Percentiles rank a stretch among this genome's conserved stretches.
These are phyloP conservation scores for Nasturtium officinale DNA, from an alignment of 345 rosid species.

Conservation along the genomic window DNA sequence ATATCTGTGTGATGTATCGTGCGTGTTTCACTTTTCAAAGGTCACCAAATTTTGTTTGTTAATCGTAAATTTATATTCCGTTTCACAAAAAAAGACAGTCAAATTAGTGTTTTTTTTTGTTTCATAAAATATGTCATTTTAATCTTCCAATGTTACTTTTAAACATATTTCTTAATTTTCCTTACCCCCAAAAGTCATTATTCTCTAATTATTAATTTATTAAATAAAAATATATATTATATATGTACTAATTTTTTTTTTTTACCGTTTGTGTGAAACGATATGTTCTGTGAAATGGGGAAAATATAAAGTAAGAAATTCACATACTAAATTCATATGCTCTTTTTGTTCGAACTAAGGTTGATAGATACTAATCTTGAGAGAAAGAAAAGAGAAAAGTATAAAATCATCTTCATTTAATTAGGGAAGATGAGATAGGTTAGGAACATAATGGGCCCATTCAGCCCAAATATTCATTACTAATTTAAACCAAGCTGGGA, in stretches of 20 bases:
- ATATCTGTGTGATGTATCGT: conserved; percentile 7
- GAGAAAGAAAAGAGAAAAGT: neutral
- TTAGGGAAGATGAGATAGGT: neutral
- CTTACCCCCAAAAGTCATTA: neutral
- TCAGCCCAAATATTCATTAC: conserved; percentile 4
- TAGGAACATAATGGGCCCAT: conserved; percentile 23
- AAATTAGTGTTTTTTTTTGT: neutral
- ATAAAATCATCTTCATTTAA: neutral
- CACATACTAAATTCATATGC: too few species aligned
- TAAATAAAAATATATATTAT: too few species aligned
- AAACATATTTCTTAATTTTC: too few species aligned
- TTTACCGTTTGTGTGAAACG: too few species aligned
- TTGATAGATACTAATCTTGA: neutral
- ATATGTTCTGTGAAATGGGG: too few species aligned
- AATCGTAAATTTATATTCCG: neutral
- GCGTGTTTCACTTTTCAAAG: neutral
- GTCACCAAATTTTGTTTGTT: conserved; percentile 24
- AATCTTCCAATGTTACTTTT: too few species aligned
- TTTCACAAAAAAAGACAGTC: neutral
- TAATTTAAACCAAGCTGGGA: neutral
- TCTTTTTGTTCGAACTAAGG: too few species aligned
- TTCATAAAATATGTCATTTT: too few species aligned
- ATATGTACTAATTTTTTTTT: too few species aligned
- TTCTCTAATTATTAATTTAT: too few species aligned
- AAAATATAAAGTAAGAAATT: too few species aligned